Percentiles rank a stretch among this genome's conserved stretches.
Conservation (phyloP, 352 stramenopile species). For the Phytopythium mirpurense region DNA sequence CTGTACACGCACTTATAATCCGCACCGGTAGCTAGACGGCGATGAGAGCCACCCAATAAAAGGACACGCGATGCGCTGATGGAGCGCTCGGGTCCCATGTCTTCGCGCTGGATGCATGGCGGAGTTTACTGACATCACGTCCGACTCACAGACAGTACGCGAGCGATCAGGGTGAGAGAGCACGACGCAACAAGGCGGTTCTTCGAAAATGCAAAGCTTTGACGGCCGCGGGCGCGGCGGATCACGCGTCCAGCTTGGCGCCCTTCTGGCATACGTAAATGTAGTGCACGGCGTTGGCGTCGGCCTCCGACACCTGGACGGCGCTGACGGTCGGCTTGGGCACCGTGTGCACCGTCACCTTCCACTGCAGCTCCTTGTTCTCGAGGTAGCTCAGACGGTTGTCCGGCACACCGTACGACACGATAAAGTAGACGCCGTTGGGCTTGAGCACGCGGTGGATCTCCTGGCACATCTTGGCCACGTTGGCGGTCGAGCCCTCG, state of each 20-base stretch:
- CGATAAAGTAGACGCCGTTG: constrained; percentile 92
- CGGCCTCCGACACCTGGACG: constrained; percentile 89
- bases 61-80: no score
- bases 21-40: no score
- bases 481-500: constrained; percentile 93
- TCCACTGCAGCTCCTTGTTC: constrained; percentile 95
- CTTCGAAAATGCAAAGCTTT: background rate
- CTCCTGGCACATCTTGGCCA: constrained; percentile 95
- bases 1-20: no score
- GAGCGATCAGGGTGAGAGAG: background rate
- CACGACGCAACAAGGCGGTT: background rate
- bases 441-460: constrained; percentile 93
- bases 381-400: constrained; percentile 96
- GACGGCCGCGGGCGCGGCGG: background rate
- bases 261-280: constrained; percentile 95
- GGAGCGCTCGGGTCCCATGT: no score
- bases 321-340: constrained; percentile 94
- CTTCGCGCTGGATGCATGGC: no score
- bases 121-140: no score
- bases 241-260: constrained; percentile 31
- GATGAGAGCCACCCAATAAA: no score
- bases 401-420: constrained; percentile 94
- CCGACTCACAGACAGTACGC: no score
- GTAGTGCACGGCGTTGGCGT: constrained; percentile 95
- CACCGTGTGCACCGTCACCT: constrained; percentile 93